Evolutionary conservation across 148 eudicot genomes (phyloP), one percentile per base, ranked within the genome.

Genomic region (Nepenthes mirabilis): DNA sequence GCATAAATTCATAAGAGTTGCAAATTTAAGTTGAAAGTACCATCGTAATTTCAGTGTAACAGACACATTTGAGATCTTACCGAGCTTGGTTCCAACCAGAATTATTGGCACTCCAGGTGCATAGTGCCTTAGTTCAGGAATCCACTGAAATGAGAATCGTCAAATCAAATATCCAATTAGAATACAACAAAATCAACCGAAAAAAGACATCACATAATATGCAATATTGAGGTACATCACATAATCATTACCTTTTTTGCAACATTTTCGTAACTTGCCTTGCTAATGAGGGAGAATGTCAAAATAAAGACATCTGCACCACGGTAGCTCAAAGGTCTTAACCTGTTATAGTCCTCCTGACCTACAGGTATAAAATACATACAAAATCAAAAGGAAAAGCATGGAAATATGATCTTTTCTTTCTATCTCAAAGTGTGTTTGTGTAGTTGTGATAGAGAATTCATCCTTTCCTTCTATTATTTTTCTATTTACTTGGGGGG

Each of bases 101-200:
- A 87, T 77, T 58, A 87, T 83, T 67, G 95, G 95, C 69, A 83
- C 90, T 2, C 90, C 87, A 23, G 95, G 95, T 35, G 95, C 90
- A 74, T 87, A 87, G 61, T 87, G 95, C 79, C 90, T 87, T 69
- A 87, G 59, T 67, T 87, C 95, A 48, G 90, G 90, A 67, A 87
- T 81, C 95, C 95, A 87, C 95, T 87, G 80, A 60, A 70, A 72
- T 55, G 23, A 50, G 63, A 64, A 59, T 34, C 56, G 6, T 36
- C 36, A 70, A 65, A 58, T 47, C 43, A 47, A 62, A 60, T 55
- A 37, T 32, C 48, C 9, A 3, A 56, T 50, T 34, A 35, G 36
- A 60, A 36, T 36, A 62, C 34, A 58, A 61, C 10, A 59, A 36
- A 60, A 34, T 48, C 47, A 57, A 36, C 47, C 54, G 23, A 23